Evolutionary conservation across 176 grass and related monocot genomes (phyloP).

Genomic region (Eremochloa ophiuroides): DNA sequence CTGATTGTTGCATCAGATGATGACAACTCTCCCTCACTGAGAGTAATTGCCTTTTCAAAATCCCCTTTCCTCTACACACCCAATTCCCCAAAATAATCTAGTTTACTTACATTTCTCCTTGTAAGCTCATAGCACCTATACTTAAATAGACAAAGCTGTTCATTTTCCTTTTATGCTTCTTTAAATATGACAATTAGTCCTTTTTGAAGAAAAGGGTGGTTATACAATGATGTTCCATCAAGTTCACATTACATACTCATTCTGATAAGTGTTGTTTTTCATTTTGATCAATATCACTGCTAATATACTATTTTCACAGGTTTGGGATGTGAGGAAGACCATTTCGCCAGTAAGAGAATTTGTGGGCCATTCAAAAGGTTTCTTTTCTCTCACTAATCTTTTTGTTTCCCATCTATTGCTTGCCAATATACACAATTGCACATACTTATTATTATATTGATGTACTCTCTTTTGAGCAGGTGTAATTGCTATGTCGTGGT

Average conservation of each 20-base stretch:
- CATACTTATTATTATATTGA: slow-evolving; percentile 18
- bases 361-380: slow-evolving; percentile 94
- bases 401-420: slow-evolving; percentile 11
- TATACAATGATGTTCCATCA: neutral
- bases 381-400: slow-evolving; percentile 29
- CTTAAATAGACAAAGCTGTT: neutral
- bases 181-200: neutral
- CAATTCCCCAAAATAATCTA: neutral
- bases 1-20: slow-evolving; percentile 95
- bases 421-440: neutral
- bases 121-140: neutral
- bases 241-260: neutral
- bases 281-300: slow-evolving; percentile 6
- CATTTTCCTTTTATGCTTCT: neutral
- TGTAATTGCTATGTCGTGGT: slow-evolving; percentile 99
- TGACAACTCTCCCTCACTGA: slow-evolving; percentile 82
- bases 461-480: slow-evolving; percentile 45
- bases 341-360: slow-evolving; percentile 96
- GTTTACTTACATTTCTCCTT: neutral
- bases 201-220: neutral
- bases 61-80: neutral
- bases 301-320: slow-evolving; percentile 48
- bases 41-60: slow-evolving; percentile 54
- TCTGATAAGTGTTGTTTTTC: neutral
- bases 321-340: slow-evolving; percentile 99